Conservation (phyloP, 331 rosid genomes). For the Phaseolus coccineus region DNA sequence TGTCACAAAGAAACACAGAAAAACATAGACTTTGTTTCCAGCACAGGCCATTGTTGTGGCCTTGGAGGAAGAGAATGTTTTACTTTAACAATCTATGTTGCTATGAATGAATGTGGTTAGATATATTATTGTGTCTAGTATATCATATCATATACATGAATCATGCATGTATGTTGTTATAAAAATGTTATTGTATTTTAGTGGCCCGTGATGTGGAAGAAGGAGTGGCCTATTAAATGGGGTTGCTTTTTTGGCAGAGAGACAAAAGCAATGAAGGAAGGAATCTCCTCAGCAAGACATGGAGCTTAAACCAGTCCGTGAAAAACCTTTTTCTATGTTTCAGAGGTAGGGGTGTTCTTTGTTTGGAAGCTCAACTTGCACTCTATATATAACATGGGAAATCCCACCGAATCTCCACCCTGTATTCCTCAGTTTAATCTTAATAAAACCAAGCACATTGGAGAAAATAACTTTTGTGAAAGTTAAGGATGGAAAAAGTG, state of each 20-base stretch:
- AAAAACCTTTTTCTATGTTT: conserved; percentile 27
- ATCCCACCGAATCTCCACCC: neutral
- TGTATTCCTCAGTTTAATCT: neutral
- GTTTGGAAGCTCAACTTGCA: conserved; percentile 55
- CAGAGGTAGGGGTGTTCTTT: neutral
- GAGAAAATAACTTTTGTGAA: neutral
- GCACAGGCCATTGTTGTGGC: conserved; percentile 48
- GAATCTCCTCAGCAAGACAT: conserved; percentile 46
- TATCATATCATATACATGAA: neutral
- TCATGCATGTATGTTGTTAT: neutral
- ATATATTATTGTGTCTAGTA: neutral
- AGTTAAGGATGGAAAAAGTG: neutral
- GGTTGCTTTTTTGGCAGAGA: conserved; percentile 41
- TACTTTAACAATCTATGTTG: neutral
- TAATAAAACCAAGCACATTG: neutral
- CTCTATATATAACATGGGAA: neutral
- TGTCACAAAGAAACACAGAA: conserved; percentile 39
- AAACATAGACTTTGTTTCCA: conserved; percentile 54
- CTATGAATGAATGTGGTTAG: conserved; percentile 35
- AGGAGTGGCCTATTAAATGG: conserved; percentile 35
- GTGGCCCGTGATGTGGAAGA: conserved; percentile 77
- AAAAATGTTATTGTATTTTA: conserved; percentile 50
- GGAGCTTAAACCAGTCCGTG: conserved; percentile 63
- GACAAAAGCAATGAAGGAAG: conserved; percentile 16
- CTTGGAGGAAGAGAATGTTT: neutral